A percentile compares a stretch with the other conserved stretches of the same genome.
Evolutionary conservation across 192 early-diverging fungal genomes (phyloP).

Genomic region (Spizellomyces sp.): DNA sequence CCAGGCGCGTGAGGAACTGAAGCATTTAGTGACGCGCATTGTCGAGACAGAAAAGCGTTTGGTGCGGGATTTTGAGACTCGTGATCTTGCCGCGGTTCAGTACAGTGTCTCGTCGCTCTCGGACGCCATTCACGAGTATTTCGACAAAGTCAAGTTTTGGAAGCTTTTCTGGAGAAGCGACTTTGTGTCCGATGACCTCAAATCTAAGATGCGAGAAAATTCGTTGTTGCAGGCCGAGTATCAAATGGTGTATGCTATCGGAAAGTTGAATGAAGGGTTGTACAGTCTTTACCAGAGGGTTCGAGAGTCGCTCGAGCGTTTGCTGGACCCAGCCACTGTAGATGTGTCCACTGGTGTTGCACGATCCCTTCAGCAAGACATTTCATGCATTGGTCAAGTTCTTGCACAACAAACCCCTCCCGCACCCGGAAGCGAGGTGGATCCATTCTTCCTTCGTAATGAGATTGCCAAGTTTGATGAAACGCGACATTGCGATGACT

Average conservation of each 20-base stretch:
- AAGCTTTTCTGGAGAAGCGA: constrained; percentile 36
- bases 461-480: constrained; percentile 38
- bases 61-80: constrained; percentile 29
- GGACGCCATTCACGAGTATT: constrained; percentile 27
- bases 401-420: constrained; percentile 30
- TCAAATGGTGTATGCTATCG: constrained; percentile 46
- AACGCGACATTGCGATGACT: constrained; percentile 27
- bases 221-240: constrained; percentile 40
- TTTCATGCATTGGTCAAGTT: constrained; percentile 29
- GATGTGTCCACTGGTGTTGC: constrained; percentile 5
- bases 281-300: constrained; percentile 33
- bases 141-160: constrained; percentile 31
- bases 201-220: constrained; percentile 28
- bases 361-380: constrained; percentile 32
- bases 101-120: constrained; percentile 26
- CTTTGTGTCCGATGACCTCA: constrained; percentile 30
- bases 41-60: constrained; percentile 38
- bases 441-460: constrained; percentile 42
- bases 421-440: constrained; percentile 11
- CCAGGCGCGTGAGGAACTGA: constrained; percentile 3
- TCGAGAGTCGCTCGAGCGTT: neutral
- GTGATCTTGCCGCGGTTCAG: constrained; percentile 37
- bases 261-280: constrained; percentile 46
- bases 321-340: constrained; percentile 19
- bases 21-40: constrained; percentile 16